Percentiles rank a stretch among this genome's conserved stretches.
These are phyloP conservation scores for Quillaja saponaria DNA, from an alignment of 306 rosid species.

Conservation along the genomic window DNA sequence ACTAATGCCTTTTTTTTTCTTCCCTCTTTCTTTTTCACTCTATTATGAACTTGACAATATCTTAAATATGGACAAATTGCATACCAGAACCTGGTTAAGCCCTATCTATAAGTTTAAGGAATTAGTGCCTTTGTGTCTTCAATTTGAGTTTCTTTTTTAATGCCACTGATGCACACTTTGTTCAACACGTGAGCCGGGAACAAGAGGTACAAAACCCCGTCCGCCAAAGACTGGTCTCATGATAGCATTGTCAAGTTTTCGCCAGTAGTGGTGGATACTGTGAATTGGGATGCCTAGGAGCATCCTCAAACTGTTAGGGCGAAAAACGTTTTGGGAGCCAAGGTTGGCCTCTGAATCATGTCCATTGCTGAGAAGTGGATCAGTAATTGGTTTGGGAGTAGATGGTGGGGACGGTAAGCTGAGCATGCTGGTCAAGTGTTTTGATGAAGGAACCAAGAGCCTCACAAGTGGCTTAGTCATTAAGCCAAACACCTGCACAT, in stretches of 20 bases:
- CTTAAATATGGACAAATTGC: conserved; percentile 37
- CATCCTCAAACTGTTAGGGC: conserved; percentile 52
- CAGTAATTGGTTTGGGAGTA: conserved; percentile 60
- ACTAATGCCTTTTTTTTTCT: background rate
- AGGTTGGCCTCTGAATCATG: conserved; percentile 40
- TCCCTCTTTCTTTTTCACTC: background rate
- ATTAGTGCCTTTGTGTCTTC: conserved; percentile 24
- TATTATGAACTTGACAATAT: conserved; percentile 27
- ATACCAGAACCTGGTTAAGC: conserved; percentile 42
- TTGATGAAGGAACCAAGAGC: conserved; percentile 70
- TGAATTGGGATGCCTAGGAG: conserved; percentile 59
- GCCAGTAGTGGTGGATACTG: conserved; percentile 86
- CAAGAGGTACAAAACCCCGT: conserved; percentile 81
- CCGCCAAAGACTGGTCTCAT: conserved; percentile 97
- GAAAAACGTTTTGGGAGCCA: conserved; percentile 27
- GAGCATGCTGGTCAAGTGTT: conserved; percentile 39
- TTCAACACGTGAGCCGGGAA: conserved; percentile 85
- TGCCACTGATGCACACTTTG: conserved; percentile 50
- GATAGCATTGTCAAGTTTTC: conserved; percentile 75
- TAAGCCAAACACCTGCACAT: conserved; percentile 84
- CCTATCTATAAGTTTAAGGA: conserved; percentile 23
- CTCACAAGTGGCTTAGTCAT: conserved; percentile 92
- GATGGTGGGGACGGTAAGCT: conserved; percentile 63
- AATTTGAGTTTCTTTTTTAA: conserved; percentile 16
- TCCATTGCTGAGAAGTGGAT: conserved; percentile 64